These are phyloP conservation scores for Suillus placidus DNA, from an alignment of 768 basidiomycete genomes.

Conservation along the genomic window DNA sequence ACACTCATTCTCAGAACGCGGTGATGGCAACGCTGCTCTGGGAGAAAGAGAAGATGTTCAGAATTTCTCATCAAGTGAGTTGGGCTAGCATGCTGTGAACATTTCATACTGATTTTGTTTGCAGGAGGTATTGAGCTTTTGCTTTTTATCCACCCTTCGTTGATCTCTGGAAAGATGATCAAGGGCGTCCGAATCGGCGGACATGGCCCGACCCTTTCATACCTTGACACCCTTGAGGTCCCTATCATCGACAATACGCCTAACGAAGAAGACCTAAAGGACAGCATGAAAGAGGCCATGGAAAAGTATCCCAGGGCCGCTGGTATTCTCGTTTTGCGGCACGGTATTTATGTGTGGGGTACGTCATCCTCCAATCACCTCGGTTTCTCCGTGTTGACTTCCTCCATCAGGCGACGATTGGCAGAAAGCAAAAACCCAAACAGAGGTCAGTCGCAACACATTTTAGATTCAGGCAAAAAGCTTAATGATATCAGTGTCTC, in stretches of 20 bases:
- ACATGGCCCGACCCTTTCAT: conserved; percentile 73
- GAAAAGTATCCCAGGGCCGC: conserved; percentile 75
- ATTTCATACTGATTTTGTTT: background rate
- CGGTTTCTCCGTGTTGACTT: conserved; percentile 16
- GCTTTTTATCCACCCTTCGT: background rate
- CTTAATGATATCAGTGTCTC: conserved; percentile 58
- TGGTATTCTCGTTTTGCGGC: conserved; percentile 74
- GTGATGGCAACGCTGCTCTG: conserved; percentile 87
- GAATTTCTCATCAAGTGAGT: conserved; percentile 78
- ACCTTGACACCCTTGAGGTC: conserved; percentile 81
- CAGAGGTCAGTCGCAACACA: conserved; percentile 54
- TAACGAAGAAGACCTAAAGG: conserved; percentile 85
- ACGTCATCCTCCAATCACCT: conserved; percentile 16
- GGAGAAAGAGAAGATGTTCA: conserved; percentile 62
- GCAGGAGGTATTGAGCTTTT: conserved; percentile 42
- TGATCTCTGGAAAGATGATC: conserved; percentile 68
- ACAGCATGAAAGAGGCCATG: conserved; percentile 89
- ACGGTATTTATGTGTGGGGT: conserved; percentile 91
- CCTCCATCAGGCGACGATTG: conserved; percentile 58
- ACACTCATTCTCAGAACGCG: conserved; percentile 89
- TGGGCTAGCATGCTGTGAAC: background rate
- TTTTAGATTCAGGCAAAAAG: conserved; percentile 3
- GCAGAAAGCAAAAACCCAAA: conserved; percentile 89
- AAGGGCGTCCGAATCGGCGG: conserved; percentile 84
- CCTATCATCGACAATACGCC: conserved; percentile 94